Conservation (phyloP, 257 asterid species). For the Perilla frutescens region DNA sequence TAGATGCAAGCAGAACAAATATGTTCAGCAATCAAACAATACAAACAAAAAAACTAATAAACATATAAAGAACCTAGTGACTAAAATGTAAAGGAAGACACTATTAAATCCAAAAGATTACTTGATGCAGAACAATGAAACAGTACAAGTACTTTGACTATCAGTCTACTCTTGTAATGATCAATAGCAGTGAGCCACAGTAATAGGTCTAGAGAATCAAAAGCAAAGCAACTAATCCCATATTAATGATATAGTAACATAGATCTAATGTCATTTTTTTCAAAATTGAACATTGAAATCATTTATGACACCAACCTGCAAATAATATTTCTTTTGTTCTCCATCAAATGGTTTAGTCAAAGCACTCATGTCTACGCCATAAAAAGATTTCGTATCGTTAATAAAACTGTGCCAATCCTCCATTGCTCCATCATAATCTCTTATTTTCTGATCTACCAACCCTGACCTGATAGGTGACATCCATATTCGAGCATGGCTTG, state of each 20-base stretch:
- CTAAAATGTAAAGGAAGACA: neutral
- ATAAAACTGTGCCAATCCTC: conserved; percentile 78
- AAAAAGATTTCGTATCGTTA: conserved; percentile 60
- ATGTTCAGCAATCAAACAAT: neutral
- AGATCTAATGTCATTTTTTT: neutral
- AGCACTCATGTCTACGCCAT: conserved; percentile 92
- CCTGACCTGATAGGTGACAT: conserved; percentile 84
- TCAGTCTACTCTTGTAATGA: neutral
- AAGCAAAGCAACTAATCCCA: conserved; percentile 25
- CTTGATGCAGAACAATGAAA: conserved; percentile 2
- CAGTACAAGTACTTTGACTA: no score
- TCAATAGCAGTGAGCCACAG: neutral
- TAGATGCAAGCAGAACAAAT: neutral
- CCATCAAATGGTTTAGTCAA: conserved; percentile 69
- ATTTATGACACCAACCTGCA: conserved; percentile 61
- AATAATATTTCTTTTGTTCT: conserved; percentile 82
- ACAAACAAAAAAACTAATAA: neutral
- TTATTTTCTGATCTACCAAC: conserved; percentile 67
- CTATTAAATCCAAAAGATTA: neutral
- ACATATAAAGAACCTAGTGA: neutral
- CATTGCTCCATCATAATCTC: conserved; percentile 69
- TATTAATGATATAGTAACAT: conserved; percentile 9
- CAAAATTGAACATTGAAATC: neutral
- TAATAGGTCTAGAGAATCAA: conserved; percentile 1
- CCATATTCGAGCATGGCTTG: conserved; percentile 99